Base-by-base conservation (phyloP, 345 rosid genomes). In the Gossypium mustelinum region DNA sequence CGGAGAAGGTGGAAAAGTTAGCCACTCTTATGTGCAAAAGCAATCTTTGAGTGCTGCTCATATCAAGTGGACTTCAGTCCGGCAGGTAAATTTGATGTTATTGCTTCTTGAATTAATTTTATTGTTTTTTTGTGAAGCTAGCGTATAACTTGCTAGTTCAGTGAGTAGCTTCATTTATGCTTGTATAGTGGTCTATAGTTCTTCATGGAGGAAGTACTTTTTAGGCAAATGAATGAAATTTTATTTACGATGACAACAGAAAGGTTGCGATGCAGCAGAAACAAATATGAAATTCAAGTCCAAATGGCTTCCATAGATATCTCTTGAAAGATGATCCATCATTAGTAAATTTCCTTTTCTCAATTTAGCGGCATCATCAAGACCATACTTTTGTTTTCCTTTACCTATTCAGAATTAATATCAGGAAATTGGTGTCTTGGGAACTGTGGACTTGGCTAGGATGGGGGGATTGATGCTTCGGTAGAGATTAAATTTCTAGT, bases 1-100 rank as follows among this genome's bases (percentile, higher is more conserved):
- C 22, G 82, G 75, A 9, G 87, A 83, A 85, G 86, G 89, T 62
- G 97, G 87, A 0, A 90, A 84, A 72, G 85, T 91, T 64, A 84
- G 75, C 74, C 98, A 91, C 84, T 91, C 99, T 1, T 93, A 93
- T 80, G 72, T 93, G 71, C 99, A 95, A 84, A 88, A 75, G 62
- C 97, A 91, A 74, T 95, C 98, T 27, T 66, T 79, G 74, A 80
- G 72, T 86, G 80, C 94, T 76, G 97, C 90, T 68, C 98, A 93
- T 81, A 83, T 86, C 59, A 93, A 93, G 82, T 95, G 99, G 99
- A 95, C 97, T 82, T 86, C 85, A 0, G 91, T 93, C 27, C 84
- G 81, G 66, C 97, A 95, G 94, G 97, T 93, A 29, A 74, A n/a
- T 79, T 70, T 58, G 25, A 1, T 75, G 72, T 68, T 59, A 45